A percentile compares a stretch with the other conserved stretches of the same genome.
Conservation (phyloP, 208 protist species). For the Borovskyia barvae region DNA sequence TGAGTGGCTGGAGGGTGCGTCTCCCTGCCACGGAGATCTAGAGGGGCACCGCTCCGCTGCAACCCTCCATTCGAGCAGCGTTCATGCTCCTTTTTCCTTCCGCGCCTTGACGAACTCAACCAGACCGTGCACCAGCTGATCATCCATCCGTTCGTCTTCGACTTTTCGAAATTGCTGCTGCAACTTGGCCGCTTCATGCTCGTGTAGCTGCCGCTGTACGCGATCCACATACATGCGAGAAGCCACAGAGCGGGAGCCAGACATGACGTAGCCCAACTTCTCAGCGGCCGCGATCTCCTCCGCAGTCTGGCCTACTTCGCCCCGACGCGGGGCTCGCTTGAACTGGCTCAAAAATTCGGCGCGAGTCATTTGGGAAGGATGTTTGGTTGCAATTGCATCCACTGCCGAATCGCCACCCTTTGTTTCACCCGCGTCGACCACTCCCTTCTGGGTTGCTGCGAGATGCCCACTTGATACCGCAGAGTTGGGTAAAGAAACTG, state of each 20-base stretch:
- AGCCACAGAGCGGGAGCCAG: constrained; percentile 80
- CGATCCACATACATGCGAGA: constrained; percentile 82
- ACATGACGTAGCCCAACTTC: constrained; percentile 90
- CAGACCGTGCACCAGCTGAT: constrained; percentile 56
- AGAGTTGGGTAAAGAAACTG: background rate
- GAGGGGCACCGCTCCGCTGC: no score
- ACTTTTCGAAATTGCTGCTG: constrained; percentile 87
- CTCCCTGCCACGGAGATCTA: no score
- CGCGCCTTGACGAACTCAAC: constrained; percentile 40
- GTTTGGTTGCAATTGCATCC: constrained; percentile 38
- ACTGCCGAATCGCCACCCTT: no score
- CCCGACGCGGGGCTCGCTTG: constrained; percentile 82
- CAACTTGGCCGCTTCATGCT: constrained; percentile 84
- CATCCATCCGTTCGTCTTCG: constrained; percentile 81
- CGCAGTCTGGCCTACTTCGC: constrained; percentile 81
- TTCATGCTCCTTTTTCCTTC: background rate
- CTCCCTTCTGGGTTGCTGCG: background rate
- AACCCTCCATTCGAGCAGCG: background rate
- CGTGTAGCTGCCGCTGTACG: constrained; percentile 88
- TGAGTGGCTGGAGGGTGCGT: no score
- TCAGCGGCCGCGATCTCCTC: constrained; percentile 79
- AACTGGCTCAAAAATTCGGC: constrained; percentile 87
- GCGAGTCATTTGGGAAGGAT: constrained; percentile 87
- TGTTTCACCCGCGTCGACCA: no score
- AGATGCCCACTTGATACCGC: background rate